A percentile compares a stretch with the other conserved stretches of the same genome.
Evolutionary conservation across 2,329 filamentous ascomycete species (phyloP).

Genomic region (Cladorrhinum sp.): DNA sequence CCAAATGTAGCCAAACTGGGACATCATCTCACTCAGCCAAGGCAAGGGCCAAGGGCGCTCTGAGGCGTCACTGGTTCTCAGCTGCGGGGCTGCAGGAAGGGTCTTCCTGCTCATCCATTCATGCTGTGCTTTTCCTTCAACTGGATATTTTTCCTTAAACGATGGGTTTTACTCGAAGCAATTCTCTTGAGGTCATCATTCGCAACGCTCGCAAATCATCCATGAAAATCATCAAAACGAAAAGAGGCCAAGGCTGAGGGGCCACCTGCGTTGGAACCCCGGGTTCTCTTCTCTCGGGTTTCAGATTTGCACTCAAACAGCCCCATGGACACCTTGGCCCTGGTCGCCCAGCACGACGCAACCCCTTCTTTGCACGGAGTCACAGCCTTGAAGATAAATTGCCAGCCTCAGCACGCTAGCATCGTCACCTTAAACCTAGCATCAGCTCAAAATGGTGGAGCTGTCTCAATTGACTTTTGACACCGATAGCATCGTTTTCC

Average conservation of each 20-base stretch:
- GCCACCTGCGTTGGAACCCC: not conserved
- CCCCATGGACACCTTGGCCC: not conserved
- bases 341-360: constrained; percentile 1
- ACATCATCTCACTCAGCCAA: not conserved
- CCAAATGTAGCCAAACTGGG: not conserved
- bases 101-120: too few relatives aligned
- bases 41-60: not conserved
- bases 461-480: not conserved
- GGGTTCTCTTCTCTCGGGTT: constrained; percentile 15
- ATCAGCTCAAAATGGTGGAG: not conserved
- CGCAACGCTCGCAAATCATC: not conserved
- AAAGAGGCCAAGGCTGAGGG: not conserved
- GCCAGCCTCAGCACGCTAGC: not conserved
- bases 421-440: not conserved
- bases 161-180: too few relatives aligned
- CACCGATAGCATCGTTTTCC: not conserved
- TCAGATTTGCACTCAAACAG: constrained; percentile 16
- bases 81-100: not conserved
- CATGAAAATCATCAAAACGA: not conserved
- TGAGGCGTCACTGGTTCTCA: not conserved
- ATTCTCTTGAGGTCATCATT: not conserved
- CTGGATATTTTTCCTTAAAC: too few relatives aligned
- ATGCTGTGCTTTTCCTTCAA: not conserved
- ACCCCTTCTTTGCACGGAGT: not conserved
- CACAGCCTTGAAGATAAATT: not conserved